phyloP scores from a whole-genome alignment of 306 rosid species.

The Corylus avellana region DNA sequence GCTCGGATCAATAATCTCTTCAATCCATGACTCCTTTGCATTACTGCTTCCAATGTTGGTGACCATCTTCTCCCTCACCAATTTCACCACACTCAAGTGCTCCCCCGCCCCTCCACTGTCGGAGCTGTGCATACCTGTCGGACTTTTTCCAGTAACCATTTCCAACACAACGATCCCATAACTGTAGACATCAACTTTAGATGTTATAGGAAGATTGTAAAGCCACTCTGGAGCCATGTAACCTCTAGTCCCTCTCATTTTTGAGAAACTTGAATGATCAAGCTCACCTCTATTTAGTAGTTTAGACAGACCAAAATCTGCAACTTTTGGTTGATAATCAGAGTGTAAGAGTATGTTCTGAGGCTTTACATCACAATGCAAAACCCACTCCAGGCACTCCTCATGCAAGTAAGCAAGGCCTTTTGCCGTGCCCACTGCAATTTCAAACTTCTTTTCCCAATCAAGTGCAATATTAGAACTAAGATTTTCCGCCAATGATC shows the following conservation, averaged over 20 bases:
- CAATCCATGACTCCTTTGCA: neutral
- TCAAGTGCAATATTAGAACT: constrained; percentile 22
- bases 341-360: constrained; percentile 22
- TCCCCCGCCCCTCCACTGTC: constrained; percentile 10
- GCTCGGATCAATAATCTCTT: constrained; percentile 20
- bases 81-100: constrained; percentile 13
- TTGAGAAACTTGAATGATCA: constrained; percentile 23
- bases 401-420: constrained; percentile 44
- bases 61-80: constrained; percentile 20
- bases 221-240: constrained; percentile 48
- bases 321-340: constrained; percentile 16
- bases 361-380: constrained; percentile 42
- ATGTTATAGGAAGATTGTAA: constrained; percentile 31
- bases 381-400: constrained; percentile 44
- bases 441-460: constrained; percentile 35
- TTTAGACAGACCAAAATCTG: constrained; percentile 42
- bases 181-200: constrained; percentile 45
- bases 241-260: constrained; percentile 43
- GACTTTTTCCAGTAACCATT: constrained; percentile 35
- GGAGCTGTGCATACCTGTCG: neutral
- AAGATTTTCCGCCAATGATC: constrained; percentile 31
- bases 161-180: constrained; percentile 42
- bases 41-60: neutral
- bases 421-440: constrained; percentile 45
- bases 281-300: constrained; percentile 22